phyloP scores from a whole-genome alignment of 1,139 yeast species.

The Blastobotrys petasosporus region DNA sequence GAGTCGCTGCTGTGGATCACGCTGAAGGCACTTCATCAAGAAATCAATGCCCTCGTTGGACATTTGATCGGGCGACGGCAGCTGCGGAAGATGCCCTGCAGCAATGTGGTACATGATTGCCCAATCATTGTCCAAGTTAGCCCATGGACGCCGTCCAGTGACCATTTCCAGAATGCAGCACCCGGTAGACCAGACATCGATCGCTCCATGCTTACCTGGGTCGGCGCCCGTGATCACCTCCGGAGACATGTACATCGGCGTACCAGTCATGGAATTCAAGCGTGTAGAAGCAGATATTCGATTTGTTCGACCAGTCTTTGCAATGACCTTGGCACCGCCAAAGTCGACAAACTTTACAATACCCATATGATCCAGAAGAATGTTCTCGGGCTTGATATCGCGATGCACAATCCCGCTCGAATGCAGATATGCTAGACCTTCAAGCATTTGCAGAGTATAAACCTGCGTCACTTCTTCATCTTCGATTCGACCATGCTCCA shows the following conservation, averaged over 20 bases:
- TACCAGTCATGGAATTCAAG: conserved; percentile 68
- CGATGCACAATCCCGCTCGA: conserved; percentile 95
- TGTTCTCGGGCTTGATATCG: conserved; percentile 94
- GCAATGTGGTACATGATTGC: conserved; percentile 98
- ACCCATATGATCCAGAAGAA: conserved; percentile 84
- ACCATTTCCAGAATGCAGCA: conserved; percentile 95
- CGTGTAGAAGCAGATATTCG: conserved; percentile 24
- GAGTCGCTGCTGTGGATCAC: conserved; percentile 74
- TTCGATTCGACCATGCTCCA: conserved; percentile 88
- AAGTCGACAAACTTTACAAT: conserved; percentile 93
- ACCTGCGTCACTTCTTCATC: conserved; percentile 92
- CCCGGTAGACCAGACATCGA: conserved; percentile 66
- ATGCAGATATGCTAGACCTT: conserved; percentile 91
- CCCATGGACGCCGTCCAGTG: conserved; percentile 52
- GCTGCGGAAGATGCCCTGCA: conserved; percentile 84
- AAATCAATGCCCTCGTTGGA: conserved; percentile 68
- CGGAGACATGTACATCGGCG: conserved; percentile 99
- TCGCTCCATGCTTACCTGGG: conserved; percentile 62
- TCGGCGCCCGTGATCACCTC: conserved; percentile 83
- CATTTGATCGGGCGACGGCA: conserved; percentile 75
- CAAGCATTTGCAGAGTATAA: conserved; percentile 86
- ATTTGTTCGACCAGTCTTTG: conserved; percentile 52
- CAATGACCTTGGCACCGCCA: conserved; percentile 95
- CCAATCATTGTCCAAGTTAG: conserved; percentile 93
- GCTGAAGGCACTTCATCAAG: conserved; percentile 69